These are phyloP conservation scores for Colletotrichum orchidophilum DNA, from an alignment of 2,329 filamentous ascomycete species.

Conservation along the genomic window DNA sequence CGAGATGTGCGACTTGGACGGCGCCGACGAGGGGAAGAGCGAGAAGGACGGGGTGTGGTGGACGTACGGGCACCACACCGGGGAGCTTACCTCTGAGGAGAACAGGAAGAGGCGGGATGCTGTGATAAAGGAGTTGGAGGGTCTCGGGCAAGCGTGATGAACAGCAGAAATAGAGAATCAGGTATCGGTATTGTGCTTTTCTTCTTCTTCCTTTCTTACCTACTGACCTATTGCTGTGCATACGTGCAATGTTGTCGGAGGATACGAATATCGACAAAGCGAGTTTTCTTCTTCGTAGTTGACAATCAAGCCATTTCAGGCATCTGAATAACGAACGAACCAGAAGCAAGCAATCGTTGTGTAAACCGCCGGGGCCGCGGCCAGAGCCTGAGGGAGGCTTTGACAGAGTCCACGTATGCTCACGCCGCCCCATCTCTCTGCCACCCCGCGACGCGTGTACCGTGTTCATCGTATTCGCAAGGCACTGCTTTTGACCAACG, in stretches of 20 bases:
- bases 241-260: neutral
- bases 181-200: neutral
- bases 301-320: neutral
- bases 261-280: too few relatives aligned
- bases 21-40: neutral
- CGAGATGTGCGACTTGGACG: neutral
- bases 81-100: neutral
- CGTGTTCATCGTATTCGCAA: neutral
- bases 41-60: constrained; percentile 1
- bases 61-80: neutral
- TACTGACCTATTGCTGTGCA: neutral
- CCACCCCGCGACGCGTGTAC: neutral
- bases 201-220: neutral
- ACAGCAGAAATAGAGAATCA: neutral
- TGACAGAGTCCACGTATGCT: neutral
- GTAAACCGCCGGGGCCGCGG: neutral
- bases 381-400: neutral
- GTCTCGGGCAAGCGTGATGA: neutral
- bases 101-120: neutral
- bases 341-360: neutral
- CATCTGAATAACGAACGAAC: neutral
- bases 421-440: neutral
- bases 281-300: too few relatives aligned
- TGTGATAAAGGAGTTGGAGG: neutral
- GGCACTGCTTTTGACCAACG: neutral